Conservation (phyloP, 306 rosid genomes). For the Oemleria cerasiformis region DNA sequence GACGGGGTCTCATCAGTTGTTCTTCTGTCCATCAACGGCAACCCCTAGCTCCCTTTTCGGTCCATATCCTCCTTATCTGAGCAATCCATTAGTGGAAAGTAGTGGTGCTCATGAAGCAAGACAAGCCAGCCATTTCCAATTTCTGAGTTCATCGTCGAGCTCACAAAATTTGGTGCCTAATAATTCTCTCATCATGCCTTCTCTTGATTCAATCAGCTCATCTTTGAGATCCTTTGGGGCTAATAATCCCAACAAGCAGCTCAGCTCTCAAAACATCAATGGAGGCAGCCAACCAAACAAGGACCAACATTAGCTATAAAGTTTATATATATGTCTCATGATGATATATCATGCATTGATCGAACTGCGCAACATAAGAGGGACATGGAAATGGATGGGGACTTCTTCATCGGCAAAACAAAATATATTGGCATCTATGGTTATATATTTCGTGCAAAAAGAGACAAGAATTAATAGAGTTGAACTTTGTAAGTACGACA, state of each 20-base stretch:
- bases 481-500: background rate
- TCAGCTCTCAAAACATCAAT: slow-evolving; percentile 27
- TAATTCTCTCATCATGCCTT: slow-evolving; percentile 40
- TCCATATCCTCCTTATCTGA: slow-evolving; percentile 43
- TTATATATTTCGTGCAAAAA: background rate
- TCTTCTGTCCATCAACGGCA: slow-evolving; percentile 40
- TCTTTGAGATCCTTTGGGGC: slow-evolving; percentile 41
- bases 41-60: slow-evolving; percentile 36
- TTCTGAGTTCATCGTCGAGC: slow-evolving; percentile 42
- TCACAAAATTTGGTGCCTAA: slow-evolving; percentile 37
- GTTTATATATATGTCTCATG: background rate
- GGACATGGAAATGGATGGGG: background rate
- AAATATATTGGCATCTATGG: too few relatives aligned
- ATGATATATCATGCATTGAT: background rate
- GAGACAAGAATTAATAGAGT: background rate
- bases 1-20: slow-evolving; percentile 39
- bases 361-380: background rate
- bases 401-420: too few relatives aligned
- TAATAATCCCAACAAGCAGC: slow-evolving; percentile 46
- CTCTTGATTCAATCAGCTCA: slow-evolving; percentile 28
- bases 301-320: background rate
- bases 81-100: slow-evolving; percentile 39
- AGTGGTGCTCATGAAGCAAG: slow-evolving; percentile 9
- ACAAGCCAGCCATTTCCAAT: slow-evolving; percentile 28
- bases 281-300: slow-evolving; percentile 11